Evolutionary conservation across 2,329 filamentous ascomycete genomes (phyloP), one percentile per base, ranked within the genome.

Genomic region (Neofusicoccum laricinum): DNA sequence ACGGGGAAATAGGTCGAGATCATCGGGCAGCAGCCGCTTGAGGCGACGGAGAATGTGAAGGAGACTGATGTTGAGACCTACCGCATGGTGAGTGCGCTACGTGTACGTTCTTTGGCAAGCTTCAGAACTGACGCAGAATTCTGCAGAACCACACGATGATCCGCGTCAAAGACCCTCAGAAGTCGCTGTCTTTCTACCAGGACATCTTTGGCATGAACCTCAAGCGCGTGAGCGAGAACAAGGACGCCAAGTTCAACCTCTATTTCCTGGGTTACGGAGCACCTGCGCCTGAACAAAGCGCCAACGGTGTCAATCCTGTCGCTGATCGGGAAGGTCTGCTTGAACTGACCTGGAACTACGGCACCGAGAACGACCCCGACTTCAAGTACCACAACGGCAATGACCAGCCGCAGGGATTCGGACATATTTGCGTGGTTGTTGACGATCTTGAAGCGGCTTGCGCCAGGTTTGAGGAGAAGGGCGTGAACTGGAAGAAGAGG

Each of bases 371-470:
- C 74, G 90, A 98, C 67, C 86, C 88, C 64, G 81, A 81, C 68
- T 95, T 97, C 75, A 86, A 85, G 69, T 99, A 99, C 76, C 94
- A 99, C 78, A 89, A 96, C 71, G 95, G 95, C 41, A 99, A 99
- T 77, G 83, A 88, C 46, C 83, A 96, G 76, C 94, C 94, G 0
- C 93, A 97, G 76, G 95, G 95, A 0, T 98, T 97, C 69, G 93
- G 94, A 0, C 93, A 97, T 73, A 93, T 97, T 67, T 96, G 92
- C 73, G 81, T 98, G 61, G 84, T 89, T 1, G 93, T 97, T 12
- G 94, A 98, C 73, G 88, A 96, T 74, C 75, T 98, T n/a, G 88
- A 95, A 61, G 90, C 90, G 7, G 93, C 95, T 10, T 97, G 94
- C 79, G 80, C 88, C 73, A 86, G 93, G 14, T 93, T 98, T 70